phyloP scores from a whole-genome alignment of 2,329 filamentous ascomycete species.

The Cladosporium halotolerans region DNA sequence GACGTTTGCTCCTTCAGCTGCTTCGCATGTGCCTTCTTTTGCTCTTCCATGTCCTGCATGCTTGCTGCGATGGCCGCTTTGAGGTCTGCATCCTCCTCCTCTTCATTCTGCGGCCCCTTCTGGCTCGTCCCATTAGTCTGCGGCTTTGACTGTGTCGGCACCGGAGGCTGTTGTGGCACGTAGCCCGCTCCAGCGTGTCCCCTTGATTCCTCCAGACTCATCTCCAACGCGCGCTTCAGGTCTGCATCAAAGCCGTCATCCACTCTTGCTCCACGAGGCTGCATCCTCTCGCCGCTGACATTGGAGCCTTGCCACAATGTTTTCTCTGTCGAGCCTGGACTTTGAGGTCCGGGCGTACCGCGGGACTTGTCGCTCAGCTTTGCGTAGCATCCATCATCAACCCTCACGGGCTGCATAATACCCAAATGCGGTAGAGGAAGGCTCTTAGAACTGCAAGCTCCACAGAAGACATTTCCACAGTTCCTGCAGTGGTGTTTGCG shows the following conservation, averaged over 20 bases:
- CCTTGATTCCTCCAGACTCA: slow-evolving; percentile 93
- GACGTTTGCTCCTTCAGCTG: slow-evolving; percentile 67
- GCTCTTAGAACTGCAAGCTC: slow-evolving; percentile 84
- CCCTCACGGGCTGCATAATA: slow-evolving; percentile 82
- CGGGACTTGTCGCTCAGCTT: slow-evolving; percentile 70
- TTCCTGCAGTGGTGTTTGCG: slow-evolving; percentile 98
- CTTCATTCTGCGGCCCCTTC: slow-evolving; percentile 37
- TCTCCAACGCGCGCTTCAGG: slow-evolving; percentile 83
- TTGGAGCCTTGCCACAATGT: slow-evolving; percentile 50
- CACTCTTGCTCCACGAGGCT: slow-evolving; percentile 79
- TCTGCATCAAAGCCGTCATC: slow-evolving; percentile 94
- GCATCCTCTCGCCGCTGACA: slow-evolving; percentile 53
- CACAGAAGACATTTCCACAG: slow-evolving; percentile 95
- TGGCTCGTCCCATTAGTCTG: slow-evolving; percentile 15
- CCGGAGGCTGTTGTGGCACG: slow-evolving; percentile 49
- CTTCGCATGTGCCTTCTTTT: slow-evolving; percentile 84
- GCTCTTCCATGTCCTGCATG: slow-evolving; percentile 92
- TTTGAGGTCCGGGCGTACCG: slow-evolving; percentile 19
- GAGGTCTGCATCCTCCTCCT: slow-evolving; percentile 87
- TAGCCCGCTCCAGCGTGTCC: slow-evolving; percentile 65
- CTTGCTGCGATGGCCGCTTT: slow-evolving; percentile 95
- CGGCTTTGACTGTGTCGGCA: slow-evolving; percentile 19
- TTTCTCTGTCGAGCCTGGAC: slow-evolving; percentile 38
- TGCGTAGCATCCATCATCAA: slow-evolving; percentile 91
- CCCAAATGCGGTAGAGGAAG: slow-evolving; percentile 86